Conservation (phyloP, 805 yeast genomes). For the Saccharomyces eubayanus region DNA sequence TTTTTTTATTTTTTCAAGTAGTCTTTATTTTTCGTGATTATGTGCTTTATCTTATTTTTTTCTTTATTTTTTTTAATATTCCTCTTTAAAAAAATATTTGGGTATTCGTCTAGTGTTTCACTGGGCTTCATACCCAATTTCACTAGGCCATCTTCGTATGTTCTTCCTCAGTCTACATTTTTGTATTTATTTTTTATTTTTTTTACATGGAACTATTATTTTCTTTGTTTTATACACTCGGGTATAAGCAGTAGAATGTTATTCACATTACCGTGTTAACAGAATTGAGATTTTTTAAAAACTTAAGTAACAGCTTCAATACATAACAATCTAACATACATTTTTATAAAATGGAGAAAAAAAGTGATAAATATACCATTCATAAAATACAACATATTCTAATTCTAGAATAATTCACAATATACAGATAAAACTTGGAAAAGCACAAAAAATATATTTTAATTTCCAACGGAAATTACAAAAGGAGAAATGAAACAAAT, state of each 20-base stretch:
- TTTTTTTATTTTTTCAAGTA: neutral
- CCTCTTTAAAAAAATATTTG: neutral
- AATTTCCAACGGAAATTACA: slow-evolving; percentile 1
- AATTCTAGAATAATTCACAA: neutral
- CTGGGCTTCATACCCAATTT: neutral
- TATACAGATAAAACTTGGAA: neutral
- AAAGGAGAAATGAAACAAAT: neutral
- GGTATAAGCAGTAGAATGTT: neutral
- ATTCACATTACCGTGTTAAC: neutral
- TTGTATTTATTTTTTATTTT: neutral
- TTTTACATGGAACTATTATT: neutral
- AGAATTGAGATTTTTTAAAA: neutral
- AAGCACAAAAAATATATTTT: neutral
- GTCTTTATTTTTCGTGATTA: neutral
- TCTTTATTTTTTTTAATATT: neutral
- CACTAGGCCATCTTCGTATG: neutral
- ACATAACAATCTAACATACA: neutral
- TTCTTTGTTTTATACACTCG: neutral
- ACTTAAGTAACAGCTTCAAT: neutral
- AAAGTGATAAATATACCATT: neutral
- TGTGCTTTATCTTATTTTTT: neutral
- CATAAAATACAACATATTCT: neutral
- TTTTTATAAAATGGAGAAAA: neutral
- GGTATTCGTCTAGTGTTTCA: neutral
- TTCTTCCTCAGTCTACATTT: neutral